These are phyloP conservation scores for Aphanomyces euteiches DNA, from an alignment of 352 stramenopile species.

Conservation along the genomic window DNA sequence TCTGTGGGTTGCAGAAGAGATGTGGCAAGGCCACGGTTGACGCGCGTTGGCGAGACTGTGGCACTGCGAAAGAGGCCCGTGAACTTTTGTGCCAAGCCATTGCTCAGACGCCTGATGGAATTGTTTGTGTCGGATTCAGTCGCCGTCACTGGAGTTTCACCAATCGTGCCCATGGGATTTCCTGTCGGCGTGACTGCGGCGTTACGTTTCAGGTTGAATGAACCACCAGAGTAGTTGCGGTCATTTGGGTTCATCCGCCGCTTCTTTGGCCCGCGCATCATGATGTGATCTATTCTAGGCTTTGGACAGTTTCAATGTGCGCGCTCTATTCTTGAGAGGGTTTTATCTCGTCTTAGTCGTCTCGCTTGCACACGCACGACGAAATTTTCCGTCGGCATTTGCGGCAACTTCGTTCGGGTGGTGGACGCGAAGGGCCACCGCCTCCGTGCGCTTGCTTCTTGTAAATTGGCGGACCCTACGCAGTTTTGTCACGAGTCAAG, in stretches of 20 bases:
- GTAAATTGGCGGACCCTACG: neutral
- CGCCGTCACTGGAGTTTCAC: neutral
- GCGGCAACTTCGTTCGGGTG: constrained; percentile 12
- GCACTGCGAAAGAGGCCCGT: no score
- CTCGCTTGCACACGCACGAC: constrained; percentile 10
- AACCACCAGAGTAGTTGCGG: constrained; percentile 15
- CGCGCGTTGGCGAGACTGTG: neutral
- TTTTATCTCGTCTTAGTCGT: neutral
- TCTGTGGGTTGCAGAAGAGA: neutral
- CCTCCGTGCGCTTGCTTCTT: neutral
- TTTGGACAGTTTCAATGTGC: no score
- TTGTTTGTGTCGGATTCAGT: neutral
- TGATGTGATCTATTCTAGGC: neutral
- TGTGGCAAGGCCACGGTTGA: neutral
- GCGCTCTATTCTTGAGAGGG: no score
- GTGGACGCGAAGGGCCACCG: neutral
- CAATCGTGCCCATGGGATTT: neutral
- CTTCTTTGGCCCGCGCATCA: constrained; percentile 7
- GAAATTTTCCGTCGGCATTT: constrained; percentile 26
- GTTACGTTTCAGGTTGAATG: constrained; percentile 8
- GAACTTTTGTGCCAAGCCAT: neutral
- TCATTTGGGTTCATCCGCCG: neutral
- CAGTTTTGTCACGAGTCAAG: neutral
- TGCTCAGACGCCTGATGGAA: neutral
- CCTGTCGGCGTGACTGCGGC: neutral